Conservation (phyloP, 345 rosid genomes). For the Fremontodendron californicum region DNA sequence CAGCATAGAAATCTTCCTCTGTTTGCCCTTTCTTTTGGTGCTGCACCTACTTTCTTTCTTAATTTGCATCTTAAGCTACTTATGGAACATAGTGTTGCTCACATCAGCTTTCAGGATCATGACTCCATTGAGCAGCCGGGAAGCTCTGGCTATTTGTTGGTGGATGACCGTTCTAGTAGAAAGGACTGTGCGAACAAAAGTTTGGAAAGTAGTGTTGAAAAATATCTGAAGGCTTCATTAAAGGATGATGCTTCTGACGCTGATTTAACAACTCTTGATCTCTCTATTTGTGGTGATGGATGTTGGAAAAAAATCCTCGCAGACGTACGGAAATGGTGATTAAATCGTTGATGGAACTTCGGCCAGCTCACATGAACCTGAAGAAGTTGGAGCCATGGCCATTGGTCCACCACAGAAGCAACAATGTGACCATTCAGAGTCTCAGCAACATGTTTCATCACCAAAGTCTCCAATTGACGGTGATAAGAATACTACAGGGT, state of each 20-base stretch:
- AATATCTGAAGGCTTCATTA: constrained; percentile 15
- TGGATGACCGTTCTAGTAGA: constrained; percentile 26
- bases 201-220: constrained; percentile 27
- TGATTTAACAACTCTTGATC: not conserved
- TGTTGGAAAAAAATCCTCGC: not conserved
- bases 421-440: constrained; percentile 28
- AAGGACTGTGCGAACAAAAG: constrained; percentile 24
- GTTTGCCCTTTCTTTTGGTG: constrained; percentile 48
- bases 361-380: constrained; percentile 27
- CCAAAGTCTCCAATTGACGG: constrained; percentile 29
- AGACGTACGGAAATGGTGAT: not conserved
- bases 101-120: constrained; percentile 33
- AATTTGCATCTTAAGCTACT: constrained; percentile 64
- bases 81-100: constrained; percentile 39
- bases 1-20: constrained; percentile 34
- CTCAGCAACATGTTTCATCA: constrained; percentile 21
- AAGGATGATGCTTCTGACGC: constrained; percentile 6
- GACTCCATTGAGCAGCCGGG: constrained; percentile 33
- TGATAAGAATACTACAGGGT: constrained; percentile 28
- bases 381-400: constrained; percentile 27
- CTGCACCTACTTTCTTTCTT: constrained; percentile 54
- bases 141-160: constrained; percentile 30
- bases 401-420: constrained; percentile 29
- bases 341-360: constrained; percentile 11
- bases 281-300: constrained; percentile 7